Conservation (phyloP, 495 filamentous ascomycete species). For the Trichoderma erinaceum region DNA sequence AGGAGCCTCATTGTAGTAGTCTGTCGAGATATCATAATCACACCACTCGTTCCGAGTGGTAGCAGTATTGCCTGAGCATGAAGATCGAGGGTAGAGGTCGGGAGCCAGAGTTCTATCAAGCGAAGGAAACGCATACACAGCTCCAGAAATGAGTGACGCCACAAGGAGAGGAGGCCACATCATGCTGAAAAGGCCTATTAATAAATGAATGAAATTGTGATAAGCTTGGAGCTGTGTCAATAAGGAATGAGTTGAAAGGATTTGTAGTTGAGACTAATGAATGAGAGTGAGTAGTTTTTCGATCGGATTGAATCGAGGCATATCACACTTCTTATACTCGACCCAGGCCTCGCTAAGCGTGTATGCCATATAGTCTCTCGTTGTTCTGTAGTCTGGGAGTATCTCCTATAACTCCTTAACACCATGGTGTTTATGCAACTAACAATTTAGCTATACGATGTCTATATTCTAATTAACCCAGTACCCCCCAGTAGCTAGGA, state of each 20-base stretch:
- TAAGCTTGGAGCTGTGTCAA: neutral
- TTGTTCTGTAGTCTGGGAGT: neutral
- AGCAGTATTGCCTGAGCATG: neutral
- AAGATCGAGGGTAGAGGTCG: neutral
- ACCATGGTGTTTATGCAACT: neutral
- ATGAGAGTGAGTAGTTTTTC: neutral
- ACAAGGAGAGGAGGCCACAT: neutral
- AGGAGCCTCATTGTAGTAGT: conserved; percentile 45
- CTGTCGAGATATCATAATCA: conserved; percentile 41
- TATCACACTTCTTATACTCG: neutral
- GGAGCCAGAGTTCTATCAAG: neutral
- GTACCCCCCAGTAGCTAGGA: neutral
- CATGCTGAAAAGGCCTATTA: neutral
- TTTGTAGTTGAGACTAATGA: neutral
- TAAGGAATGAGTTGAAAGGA: neutral
- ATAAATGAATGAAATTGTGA: neutral
- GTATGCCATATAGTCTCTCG: neutral
- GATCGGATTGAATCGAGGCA: neutral
- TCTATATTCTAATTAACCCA: neutral
- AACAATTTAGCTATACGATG: neutral
- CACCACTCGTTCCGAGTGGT: neutral
- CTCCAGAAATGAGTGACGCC: neutral
- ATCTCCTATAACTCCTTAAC: neutral
- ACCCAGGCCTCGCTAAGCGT: neutral
- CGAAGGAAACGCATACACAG: neutral